phyloP scores from a whole-genome alignment of 2,329 filamentous ascomycete genomes.

The Neofusicoccum kwambonambiense region DNA sequence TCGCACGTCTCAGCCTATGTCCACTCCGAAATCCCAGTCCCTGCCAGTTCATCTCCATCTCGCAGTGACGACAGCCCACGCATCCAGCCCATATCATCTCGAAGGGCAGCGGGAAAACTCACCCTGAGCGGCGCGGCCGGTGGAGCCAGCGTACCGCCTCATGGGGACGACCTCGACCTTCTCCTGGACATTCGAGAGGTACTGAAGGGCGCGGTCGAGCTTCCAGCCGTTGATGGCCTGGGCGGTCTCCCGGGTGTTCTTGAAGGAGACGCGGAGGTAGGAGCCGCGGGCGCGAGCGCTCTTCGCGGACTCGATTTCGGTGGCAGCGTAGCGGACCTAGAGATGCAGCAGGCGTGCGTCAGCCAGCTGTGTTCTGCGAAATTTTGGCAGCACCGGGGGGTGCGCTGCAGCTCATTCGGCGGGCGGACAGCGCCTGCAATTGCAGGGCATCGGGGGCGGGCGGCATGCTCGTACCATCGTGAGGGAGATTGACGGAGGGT shows the following conservation, averaged over 20 bases:
- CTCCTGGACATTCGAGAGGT: conserved; percentile 97
- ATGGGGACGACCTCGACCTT: conserved; percentile 98
- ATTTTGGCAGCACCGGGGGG: conserved; percentile 1
- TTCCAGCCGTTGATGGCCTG: conserved; percentile 99
- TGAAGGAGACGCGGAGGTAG: conserved; percentile 99
- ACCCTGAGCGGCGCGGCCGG: conserved; percentile 96
- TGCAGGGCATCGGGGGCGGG: conserved; percentile 3
- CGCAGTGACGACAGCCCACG: neutral
- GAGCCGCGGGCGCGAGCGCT: conserved; percentile 97
- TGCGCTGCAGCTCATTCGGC: conserved; percentile 1
- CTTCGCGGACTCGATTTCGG: conserved; percentile 82
- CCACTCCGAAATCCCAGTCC: neutral
- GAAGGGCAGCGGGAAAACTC: conserved; percentile 50
- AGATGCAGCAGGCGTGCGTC: conserved; percentile 8
- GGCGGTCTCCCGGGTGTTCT: conserved; percentile 99
- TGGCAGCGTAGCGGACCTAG: conserved; percentile 94
- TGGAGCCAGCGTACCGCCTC: conserved; percentile 95
- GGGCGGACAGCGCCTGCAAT: conserved; percentile 3
- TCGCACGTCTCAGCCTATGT: conserved; percentile 24
- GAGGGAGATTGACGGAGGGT: conserved; percentile 36
- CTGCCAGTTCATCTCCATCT: neutral
- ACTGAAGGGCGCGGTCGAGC: conserved; percentile 87
- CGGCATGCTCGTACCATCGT: conserved; percentile 41
- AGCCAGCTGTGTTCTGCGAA: conserved; percentile 9
- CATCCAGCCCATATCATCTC: neutral